Evolutionary conservation across 2,329 filamentous ascomycete genomes (phyloP).

Genomic region (Hypocrella siamensis): DNA sequence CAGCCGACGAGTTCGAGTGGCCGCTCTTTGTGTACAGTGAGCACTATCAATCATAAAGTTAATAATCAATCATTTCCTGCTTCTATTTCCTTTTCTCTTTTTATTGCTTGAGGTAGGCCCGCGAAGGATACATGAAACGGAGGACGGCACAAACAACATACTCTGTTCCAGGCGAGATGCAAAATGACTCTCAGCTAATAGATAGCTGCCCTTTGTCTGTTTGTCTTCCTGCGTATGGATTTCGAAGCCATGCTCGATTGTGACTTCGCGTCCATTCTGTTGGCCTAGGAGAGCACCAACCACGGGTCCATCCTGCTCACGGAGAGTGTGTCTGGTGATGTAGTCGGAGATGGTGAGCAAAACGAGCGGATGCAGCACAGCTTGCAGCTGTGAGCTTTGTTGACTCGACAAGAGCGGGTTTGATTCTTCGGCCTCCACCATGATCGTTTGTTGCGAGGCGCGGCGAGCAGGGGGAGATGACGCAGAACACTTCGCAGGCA

Average conservation of each 20-base stretch:
- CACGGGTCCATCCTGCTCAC: slow-evolving; percentile 59
- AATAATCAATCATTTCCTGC: too few species aligned
- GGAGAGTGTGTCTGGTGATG: slow-evolving; percentile 77
- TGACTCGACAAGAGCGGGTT: slow-evolving; percentile 50
- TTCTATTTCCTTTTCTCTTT: too few species aligned
- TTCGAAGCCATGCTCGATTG: slow-evolving; percentile 86
- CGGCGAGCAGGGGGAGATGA: too few species aligned
- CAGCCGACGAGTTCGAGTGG: slow-evolving; percentile 79
- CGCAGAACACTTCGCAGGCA: too few species aligned
- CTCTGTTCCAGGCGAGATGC: slow-evolving; percentile 67
- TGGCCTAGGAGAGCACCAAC: slow-evolving; percentile 82
- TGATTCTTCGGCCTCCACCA: slow-evolving; percentile 29
- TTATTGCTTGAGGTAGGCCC: not conserved
- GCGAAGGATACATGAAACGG: too few species aligned
- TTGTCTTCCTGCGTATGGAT: slow-evolving; percentile 39
- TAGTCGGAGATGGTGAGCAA: slow-evolving; percentile 95
- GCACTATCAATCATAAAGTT: slow-evolving; percentile 59
- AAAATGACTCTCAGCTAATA: slow-evolving; percentile 60
- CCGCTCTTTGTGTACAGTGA: slow-evolving; percentile 72
- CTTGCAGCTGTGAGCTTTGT: slow-evolving; percentile 59
- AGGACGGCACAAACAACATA: slow-evolving; percentile 29
- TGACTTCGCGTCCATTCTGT: slow-evolving; percentile 80
- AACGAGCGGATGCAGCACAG: slow-evolving; percentile 82
- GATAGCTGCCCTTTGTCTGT: slow-evolving; percentile 36
- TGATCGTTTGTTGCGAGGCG: slow-evolving; percentile 5